These are phyloP conservation scores for Sporothrix schenckii DNA, from an alignment of 2,329 filamentous ascomycete species.

Conservation along the genomic window DNA sequence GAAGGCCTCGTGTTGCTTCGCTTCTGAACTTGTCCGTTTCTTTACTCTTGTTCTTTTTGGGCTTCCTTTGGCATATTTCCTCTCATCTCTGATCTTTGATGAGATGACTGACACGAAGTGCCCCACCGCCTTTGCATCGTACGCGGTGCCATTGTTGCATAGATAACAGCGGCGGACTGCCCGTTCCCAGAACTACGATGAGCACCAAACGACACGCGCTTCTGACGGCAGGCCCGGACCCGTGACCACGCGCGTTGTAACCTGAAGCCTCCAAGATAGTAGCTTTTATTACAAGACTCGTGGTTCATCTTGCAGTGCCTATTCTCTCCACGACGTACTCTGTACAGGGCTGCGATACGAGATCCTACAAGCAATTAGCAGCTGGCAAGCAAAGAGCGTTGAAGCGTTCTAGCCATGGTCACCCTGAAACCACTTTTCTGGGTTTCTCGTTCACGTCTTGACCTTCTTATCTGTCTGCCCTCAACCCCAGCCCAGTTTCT, in stretches of 20 bases:
- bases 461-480: too few species aligned
- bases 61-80: neutral
- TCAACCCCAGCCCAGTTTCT: conserved; percentile 2
- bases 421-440: neutral
- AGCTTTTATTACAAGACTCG: too few species aligned
- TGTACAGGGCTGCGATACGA: neutral
- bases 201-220: neutral
- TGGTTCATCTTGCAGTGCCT: too few species aligned
- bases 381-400: neutral
- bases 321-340: too few species aligned
- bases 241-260: conserved; percentile 18
- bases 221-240: conserved; percentile 1
- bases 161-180: conserved; percentile 26
- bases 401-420: neutral
- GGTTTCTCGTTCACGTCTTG: neutral
- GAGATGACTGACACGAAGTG: neutral
- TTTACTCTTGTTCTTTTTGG: neutral
- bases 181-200: conserved; percentile 12
- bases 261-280: neutral
- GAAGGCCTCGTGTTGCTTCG: conserved; percentile 12
- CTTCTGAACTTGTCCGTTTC: neutral
- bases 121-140: neutral
- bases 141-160: conserved; percentile 28
- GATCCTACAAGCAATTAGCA: neutral
- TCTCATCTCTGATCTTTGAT: neutral